Base-by-base conservation (phyloP, 2,329 filamentous ascomycete genomes). In the Talaromyces funiculosus region DNA sequence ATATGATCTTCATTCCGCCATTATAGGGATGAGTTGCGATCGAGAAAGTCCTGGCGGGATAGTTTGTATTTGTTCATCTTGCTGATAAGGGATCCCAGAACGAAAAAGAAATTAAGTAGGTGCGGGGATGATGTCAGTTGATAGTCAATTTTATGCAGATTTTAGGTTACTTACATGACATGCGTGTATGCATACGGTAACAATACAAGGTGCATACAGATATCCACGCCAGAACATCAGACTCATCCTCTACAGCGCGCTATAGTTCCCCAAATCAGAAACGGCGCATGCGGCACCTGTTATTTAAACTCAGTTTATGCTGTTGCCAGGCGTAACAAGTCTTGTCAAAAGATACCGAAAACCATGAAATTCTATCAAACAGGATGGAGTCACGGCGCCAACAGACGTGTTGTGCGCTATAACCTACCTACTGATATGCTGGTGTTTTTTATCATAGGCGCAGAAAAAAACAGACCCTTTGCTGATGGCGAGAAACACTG, bases 1-100 rank as follows among this genome's bases (percentile, higher is more conserved):
- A 31, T 29, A 59, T 6, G 29, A 47, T 51, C 37, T 62, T 57
- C 60, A 62, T 29, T 47, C 55, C 56, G 53, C 60, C 60, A 62
- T 62, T 53, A 56, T 62, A 62, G n/a, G n/a, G n/a, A n/a, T n/a
- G n/a, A n/a, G n/a, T n/a, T n/a, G n/a, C n/a, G n/a, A n/a, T n/a
- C n/a, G n/a, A 51, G 2, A 33, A 16, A 2, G 6, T 8, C 2
- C 4, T 7, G 42, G 12, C 26, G 22, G 2, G 4, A 24, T 45
- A 14, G 42, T 6, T 14, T 45, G 42, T 45, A 9, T 45, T 6
- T 45, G 10, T 12, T 35, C 54, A 35, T 45, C 26, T 20, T n/a
- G n/a, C 45, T 45, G 54, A 57, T 31, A 7, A 12, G 29, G 18
- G 3, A 31, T n/a, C n/a, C n/a, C n/a, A n/a, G n/a, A n/a, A n/a